These are phyloP conservation scores for Candida dendrica DNA, from an alignment of 805 yeast species.

Conservation along the genomic window DNA sequence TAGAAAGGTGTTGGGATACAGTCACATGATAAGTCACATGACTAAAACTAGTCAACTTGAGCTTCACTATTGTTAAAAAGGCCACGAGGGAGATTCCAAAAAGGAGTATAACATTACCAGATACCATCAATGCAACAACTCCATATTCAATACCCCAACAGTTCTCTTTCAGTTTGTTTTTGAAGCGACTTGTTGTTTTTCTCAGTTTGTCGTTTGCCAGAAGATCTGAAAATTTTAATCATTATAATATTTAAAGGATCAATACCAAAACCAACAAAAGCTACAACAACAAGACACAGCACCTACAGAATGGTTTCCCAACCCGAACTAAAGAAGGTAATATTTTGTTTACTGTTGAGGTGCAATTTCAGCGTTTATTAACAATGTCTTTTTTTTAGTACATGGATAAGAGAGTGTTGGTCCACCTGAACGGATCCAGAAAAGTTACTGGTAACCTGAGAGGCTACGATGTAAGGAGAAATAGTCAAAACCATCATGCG, in stretches of 20 bases:
- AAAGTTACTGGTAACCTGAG: slow-evolving; percentile 71
- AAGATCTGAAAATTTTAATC: slow-evolving; percentile 18
- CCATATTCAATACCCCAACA: too few species aligned
- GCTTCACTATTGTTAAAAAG: too few species aligned
- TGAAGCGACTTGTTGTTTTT: too few species aligned
- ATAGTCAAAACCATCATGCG: slow-evolving; percentile 1
- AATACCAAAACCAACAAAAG: slow-evolving; percentile 61
- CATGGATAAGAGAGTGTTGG: slow-evolving; percentile 66
- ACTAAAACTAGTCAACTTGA: too few species aligned
- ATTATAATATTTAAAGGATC: too few species aligned
- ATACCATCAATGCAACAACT: too few species aligned
- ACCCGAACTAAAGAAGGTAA: slow-evolving; percentile 51
- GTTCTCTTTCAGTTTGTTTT: too few species aligned
- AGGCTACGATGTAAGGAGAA: slow-evolving; percentile 84
- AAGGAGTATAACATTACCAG: too few species aligned
- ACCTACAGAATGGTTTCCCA: slow-evolving; percentile 42
- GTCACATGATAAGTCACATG: too few species aligned
- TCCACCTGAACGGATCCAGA: slow-evolving; percentile 75
- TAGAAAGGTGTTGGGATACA: too few species aligned
- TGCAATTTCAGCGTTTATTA: not conserved
- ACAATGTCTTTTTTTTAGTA: slow-evolving; percentile 41
- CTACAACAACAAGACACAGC: slow-evolving; percentile 42
- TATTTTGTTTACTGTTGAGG: slow-evolving; percentile 13
- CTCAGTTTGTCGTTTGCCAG: not conserved
- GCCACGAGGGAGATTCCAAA: too few species aligned